Conservation (phyloP, 2,329 filamentous ascomycete genomes). For the Fusarium lyarnte region DNA sequence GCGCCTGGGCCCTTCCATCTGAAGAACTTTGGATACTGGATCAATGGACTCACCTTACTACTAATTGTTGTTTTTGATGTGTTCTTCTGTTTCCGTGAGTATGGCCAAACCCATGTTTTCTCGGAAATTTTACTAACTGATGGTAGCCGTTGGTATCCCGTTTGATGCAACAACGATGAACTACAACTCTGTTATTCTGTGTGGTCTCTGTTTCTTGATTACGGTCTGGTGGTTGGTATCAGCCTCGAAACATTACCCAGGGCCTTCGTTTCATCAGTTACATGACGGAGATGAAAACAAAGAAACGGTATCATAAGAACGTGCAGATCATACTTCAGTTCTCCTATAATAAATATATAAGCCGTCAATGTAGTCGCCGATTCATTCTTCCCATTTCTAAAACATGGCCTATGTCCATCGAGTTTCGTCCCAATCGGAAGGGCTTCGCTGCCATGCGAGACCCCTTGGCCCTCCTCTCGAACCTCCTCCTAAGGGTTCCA, state of each 20-base stretch:
- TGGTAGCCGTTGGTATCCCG: slow-evolving; percentile 32
- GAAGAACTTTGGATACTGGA: neutral
- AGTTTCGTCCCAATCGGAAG: neutral
- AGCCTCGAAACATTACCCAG: slow-evolving; percentile 33
- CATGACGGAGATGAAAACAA: neutral
- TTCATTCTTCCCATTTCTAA: neutral
- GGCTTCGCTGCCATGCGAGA: neutral
- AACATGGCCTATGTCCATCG: neutral
- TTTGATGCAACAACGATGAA: slow-evolving; percentile 40
- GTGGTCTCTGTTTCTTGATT: slow-evolving; percentile 28
- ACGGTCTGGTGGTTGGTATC: slow-evolving; percentile 34
- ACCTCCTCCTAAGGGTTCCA: neutral
- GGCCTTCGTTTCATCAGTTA: slow-evolving; percentile 24
- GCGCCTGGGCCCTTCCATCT: slow-evolving; percentile 30
- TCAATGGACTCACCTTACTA: slow-evolving; percentile 32
- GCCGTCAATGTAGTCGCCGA: rapidly evolving
- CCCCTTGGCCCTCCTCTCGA: neutral
- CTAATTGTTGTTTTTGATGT: slow-evolving; percentile 38
- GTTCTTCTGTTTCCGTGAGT: slow-evolving; percentile 43
- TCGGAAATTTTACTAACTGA: neutral
- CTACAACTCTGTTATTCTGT: slow-evolving; percentile 40
- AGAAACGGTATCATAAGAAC: rapidly evolving
- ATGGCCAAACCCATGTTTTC: rapidly evolving
- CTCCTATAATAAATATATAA: neutral
- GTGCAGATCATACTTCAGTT: rapidly evolving